Evolutionary conservation across 192 early-diverging fungal species (phyloP).

Genomic region (Backusella luteola): DNA sequence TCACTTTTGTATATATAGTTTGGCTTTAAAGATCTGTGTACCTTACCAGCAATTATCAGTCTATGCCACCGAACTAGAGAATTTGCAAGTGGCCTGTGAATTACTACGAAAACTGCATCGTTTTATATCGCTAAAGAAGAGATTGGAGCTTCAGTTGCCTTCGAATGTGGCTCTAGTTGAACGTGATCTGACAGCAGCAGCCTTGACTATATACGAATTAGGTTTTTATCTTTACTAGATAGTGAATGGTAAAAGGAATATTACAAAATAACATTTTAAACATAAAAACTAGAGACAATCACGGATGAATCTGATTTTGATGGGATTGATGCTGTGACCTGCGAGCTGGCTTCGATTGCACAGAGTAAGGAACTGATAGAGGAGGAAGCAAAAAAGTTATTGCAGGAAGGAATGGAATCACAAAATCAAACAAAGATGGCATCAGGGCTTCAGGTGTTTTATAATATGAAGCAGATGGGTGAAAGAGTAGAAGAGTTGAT

Average conservation of each 20-base stretch:
- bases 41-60: constrained; percentile 61
- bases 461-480: constrained; percentile 48
- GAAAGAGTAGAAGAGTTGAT: constrained; percentile 38
- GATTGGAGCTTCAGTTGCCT: constrained; percentile 57
- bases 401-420: constrained; percentile 47
- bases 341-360: constrained; percentile 47
- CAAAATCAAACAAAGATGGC: constrained; percentile 52
- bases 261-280: not conserved
- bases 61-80: constrained; percentile 62
- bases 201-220: constrained; percentile 58
- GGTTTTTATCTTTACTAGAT: constrained; percentile 37
- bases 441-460: constrained; percentile 52
- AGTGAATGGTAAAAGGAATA: not conserved
- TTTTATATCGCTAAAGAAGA: constrained; percentile 59
- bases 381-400: constrained; percentile 45
- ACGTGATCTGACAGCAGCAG: constrained; percentile 52
- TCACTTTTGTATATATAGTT: constrained; percentile 31
- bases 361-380: constrained; percentile 43
- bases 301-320: constrained; percentile 58
- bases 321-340: constrained; percentile 65
- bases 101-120: constrained; percentile 56
- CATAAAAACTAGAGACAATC: constrained; percentile 41
- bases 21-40: constrained; percentile 55
- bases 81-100: constrained; percentile 59
- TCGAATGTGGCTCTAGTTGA: constrained; percentile 26